These are phyloP conservation scores for Pelargonium nanum DNA, from an alignment of 345 rosid genomes.

Conservation along the genomic window DNA sequence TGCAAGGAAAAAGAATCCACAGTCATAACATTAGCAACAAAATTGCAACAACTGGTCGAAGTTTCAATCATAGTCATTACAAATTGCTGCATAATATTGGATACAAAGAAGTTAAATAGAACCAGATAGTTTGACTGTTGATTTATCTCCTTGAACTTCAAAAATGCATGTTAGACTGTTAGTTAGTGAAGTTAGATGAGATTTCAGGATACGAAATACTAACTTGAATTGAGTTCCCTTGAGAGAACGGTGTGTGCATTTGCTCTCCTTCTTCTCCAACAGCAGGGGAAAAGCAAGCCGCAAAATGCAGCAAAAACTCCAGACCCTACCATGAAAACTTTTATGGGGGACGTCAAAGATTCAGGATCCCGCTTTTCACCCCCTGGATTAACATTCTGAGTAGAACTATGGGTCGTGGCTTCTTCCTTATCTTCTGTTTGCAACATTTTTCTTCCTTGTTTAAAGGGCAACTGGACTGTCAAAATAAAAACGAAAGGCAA, in stretches of 20 bases:
- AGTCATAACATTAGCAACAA: background rate
- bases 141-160: background rate
- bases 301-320: conserved; percentile 51
- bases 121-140: background rate
- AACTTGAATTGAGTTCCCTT: conserved; percentile 57
- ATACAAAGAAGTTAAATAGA: no score
- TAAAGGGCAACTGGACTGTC: conserved; percentile 21
- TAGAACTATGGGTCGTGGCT: conserved; percentile 6
- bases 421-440: conserved; percentile 23
- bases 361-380: conserved; percentile 8
- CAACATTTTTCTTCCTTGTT: conserved; percentile 44
- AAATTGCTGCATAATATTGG: no score
- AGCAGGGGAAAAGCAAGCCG: conserved; percentile 45
- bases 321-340: conserved; percentile 35
- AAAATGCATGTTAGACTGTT: background rate
- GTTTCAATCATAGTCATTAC: background rate
- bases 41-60: background rate
- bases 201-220: conserved; percentile 14
- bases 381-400: conserved; percentile 6
- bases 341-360: conserved; percentile 14
- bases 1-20: conserved; percentile 23
- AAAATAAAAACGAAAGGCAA: conserved; percentile 10
- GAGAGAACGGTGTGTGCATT: conserved; percentile 41
- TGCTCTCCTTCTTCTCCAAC: conserved; percentile 51
- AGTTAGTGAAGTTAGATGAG: background rate